Percentiles rank a stretch among this genome's conserved stretches.
These are phyloP conservation scores for Sugiyamaella pinicola DNA, from an alignment of 1,139 yeast species.

Conservation along the genomic window DNA sequence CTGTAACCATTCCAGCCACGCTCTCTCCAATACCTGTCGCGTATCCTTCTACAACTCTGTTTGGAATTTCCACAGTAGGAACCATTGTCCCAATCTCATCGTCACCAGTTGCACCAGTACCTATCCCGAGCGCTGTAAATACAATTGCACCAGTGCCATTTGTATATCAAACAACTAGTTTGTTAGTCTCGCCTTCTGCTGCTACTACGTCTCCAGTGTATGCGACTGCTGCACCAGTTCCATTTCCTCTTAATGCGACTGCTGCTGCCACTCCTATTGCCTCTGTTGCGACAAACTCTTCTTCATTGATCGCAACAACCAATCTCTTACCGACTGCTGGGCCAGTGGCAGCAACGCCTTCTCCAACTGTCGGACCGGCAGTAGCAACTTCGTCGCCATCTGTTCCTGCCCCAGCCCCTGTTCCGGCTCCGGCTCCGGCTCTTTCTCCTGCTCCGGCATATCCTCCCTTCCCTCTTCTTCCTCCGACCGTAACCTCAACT, in stretches of 20 bases:
- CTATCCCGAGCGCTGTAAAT: background rate
- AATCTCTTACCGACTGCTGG: background rate
- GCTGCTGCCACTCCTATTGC: constrained; percentile 6
- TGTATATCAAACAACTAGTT: background rate
- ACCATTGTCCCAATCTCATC: background rate
- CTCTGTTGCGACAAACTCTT: background rate
- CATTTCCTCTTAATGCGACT: constrained; percentile 2
- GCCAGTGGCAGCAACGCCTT: constrained; percentile 1
- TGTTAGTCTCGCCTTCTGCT: background rate
- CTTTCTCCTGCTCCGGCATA: background rate
- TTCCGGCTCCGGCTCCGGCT: constrained; percentile 1
- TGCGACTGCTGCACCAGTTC: constrained; percentile 9
- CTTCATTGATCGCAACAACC: background rate
- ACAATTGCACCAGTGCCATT: background rate
- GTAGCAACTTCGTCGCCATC: background rate
- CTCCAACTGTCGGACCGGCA: constrained; percentile 2
- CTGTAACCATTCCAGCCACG: background rate
- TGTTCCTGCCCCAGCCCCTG: constrained; percentile 4
- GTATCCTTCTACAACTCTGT: too few species aligned
- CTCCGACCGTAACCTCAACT: background rate
- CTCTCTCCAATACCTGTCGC: too few species aligned
- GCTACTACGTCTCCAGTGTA: constrained; percentile 4
- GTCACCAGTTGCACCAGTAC: background rate
- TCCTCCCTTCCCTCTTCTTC: background rate
- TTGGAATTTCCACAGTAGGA: background rate